These are phyloP conservation scores for Scheffersomyces parashehatae DNA, from an alignment of 1,139 yeast genomes.

Conservation along the genomic window DNA sequence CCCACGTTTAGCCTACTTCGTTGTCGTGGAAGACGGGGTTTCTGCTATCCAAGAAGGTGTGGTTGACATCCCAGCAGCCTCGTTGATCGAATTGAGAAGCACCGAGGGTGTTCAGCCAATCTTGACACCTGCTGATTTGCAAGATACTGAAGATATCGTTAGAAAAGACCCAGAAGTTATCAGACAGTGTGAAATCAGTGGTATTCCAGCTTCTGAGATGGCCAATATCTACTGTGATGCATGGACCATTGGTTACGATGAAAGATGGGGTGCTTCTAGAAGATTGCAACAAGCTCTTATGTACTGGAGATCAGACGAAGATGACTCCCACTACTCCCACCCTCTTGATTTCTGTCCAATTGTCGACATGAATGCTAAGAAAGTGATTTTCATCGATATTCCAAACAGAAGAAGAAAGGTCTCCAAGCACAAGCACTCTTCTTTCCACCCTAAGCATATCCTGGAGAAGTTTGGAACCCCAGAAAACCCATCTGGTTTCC, in stretches of 20 bases:
- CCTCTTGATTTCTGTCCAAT: slow-evolving; percentile 84
- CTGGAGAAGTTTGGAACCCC: slow-evolving; percentile 56
- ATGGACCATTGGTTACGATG: slow-evolving; percentile 85
- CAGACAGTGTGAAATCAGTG: slow-evolving; percentile 70
- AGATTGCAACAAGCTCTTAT: slow-evolving; percentile 80
- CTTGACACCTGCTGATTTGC: slow-evolving; percentile 68
- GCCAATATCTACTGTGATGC: slow-evolving; percentile 77
- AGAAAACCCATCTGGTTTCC: slow-evolving; percentile 54
- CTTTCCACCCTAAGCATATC: slow-evolving; percentile 66
- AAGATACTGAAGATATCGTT: slow-evolving; percentile 61
- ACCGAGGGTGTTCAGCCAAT: slow-evolving; percentile 71
- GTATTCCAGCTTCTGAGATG: slow-evolving; percentile 67
- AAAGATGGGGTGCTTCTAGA: slow-evolving; percentile 76
- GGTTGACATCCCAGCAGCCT: slow-evolving; percentile 54
- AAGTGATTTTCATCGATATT: slow-evolving; percentile 72
- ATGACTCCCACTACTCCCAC: slow-evolving; percentile 81
- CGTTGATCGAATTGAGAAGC: slow-evolving; percentile 47
- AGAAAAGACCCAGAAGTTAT: slow-evolving; percentile 70
- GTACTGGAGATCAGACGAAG: slow-evolving; percentile 76
- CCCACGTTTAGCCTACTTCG: slow-evolving; percentile 67
- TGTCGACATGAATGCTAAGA: slow-evolving; percentile 68
- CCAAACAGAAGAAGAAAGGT: slow-evolving; percentile 75
- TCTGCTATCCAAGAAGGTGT: slow-evolving; percentile 70
- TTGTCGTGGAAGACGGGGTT: slow-evolving; percentile 59
- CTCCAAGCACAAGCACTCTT: slow-evolving; percentile 65